Percentiles rank a stretch among this genome's conserved stretches.
These are phyloP conservation scores for Penicillium nucicola DNA, from an alignment of 495 filamentous ascomycete species.

Conservation along the genomic window DNA sequence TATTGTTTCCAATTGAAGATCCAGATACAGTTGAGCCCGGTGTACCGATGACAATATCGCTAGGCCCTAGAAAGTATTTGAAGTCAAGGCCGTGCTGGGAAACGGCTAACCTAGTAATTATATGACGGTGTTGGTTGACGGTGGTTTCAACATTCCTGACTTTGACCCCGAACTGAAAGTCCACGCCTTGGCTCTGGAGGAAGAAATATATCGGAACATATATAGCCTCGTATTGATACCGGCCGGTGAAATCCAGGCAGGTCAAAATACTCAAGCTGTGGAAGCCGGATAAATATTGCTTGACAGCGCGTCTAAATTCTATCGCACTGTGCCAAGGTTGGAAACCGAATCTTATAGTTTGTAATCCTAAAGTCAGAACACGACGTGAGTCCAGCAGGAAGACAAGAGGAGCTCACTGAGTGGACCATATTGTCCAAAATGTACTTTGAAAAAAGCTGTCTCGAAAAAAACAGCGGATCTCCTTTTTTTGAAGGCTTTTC, in stretches of 20 bases:
- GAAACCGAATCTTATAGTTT: slow-evolving; percentile 23
- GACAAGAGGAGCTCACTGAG: slow-evolving; percentile 8
- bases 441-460: slow-evolving; percentile 9
- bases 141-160: slow-evolving; percentile 27
- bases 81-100: slow-evolving; percentile 8
- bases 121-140: slow-evolving; percentile 1
- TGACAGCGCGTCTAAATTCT: slow-evolving; percentile 10
- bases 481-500: not conserved
- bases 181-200: slow-evolving; percentile 35
- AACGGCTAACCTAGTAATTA: not conserved
- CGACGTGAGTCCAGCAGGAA: too few species aligned
- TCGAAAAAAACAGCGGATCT: slow-evolving; percentile 6
- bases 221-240: slow-evolving; percentile 41
- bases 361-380: too few species aligned
- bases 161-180: slow-evolving; percentile 13
- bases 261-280: slow-evolving; percentile 23
- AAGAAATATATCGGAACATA: slow-evolving; percentile 35
- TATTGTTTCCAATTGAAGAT: slow-evolving; percentile 21
- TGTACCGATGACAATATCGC: slow-evolving; percentile 31
- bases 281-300: slow-evolving; percentile 22
- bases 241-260: slow-evolving; percentile 28
- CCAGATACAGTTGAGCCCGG: slow-evolving; percentile 30
- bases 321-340: slow-evolving; percentile 36
- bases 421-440: slow-evolving; percentile 14
- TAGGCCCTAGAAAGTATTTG: slow-evolving; percentile 6